Evolutionary conservation across 805 yeast genomes (phyloP).

Genomic region (Wickerhamomyces strasburgensis): DNA sequence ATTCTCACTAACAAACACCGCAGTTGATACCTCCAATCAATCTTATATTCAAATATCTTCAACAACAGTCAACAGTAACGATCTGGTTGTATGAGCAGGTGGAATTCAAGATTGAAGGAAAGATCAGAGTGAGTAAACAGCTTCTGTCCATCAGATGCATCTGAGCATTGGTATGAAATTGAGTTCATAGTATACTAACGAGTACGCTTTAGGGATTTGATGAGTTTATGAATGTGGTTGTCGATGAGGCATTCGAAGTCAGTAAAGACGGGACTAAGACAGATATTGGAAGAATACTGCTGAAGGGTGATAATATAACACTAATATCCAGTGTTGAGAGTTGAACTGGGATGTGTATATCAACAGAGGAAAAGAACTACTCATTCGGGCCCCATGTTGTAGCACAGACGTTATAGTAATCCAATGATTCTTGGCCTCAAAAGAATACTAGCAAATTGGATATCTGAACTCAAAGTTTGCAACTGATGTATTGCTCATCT

Average conservation of each 20-base stretch:
- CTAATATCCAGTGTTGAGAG: constrained; percentile 42
- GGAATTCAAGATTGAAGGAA: constrained; percentile 72
- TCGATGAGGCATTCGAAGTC: constrained; percentile 62
- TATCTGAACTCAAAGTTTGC: too few relatives aligned
- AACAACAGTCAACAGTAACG: constrained; percentile 71
- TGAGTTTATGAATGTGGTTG: constrained; percentile 87
- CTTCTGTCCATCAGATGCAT: too few relatives aligned
- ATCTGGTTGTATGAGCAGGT: constrained; percentile 91
- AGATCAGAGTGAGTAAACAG: constrained; percentile 42
- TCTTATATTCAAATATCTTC: constrained; percentile 79
- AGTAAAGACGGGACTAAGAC: constrained; percentile 46
- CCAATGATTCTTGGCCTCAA: too few relatives aligned
- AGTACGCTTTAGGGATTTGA: constrained; percentile 76
- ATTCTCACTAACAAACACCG: constrained; percentile 8
- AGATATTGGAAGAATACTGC: constrained; percentile 65
- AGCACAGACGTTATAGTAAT: too few relatives aligned
- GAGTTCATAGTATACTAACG: too few relatives aligned
- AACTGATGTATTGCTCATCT: too few relatives aligned
- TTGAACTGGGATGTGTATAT: constrained; percentile 2
- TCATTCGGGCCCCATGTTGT: too few relatives aligned
- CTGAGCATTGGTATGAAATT: too few relatives aligned
- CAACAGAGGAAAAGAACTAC: not conserved
- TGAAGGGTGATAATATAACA: constrained; percentile 94
- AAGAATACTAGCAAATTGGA: too few relatives aligned
- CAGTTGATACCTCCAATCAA: constrained; percentile 86